A percentile compares a stretch with the other conserved stretches of the same genome.
Conservation (phyloP, 2,329 filamentous ascomycete genomes). For the Colletotrichum sp. region DNA sequence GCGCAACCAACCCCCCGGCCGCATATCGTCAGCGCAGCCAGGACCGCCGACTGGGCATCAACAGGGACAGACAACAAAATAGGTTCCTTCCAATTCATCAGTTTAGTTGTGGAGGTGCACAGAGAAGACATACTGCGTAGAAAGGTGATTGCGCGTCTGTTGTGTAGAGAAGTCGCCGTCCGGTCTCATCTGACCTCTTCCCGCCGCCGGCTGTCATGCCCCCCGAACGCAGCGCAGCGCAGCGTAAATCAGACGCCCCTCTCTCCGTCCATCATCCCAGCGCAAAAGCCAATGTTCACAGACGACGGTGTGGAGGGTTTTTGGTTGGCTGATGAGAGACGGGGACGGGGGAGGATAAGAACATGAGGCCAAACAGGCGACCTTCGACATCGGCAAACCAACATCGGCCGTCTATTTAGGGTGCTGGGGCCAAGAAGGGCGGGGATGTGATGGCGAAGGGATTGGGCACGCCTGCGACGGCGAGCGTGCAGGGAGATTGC, state of each 20-base stretch:
- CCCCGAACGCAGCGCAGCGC: background rate
- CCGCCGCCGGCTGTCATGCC: constrained; percentile 1
- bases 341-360: background rate
- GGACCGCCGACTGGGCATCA: background rate
- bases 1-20: background rate
- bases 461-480: background rate
- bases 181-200: constrained; percentile 14
- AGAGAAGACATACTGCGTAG: background rate
- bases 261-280: background rate
- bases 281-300: background rate
- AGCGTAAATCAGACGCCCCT: background rate
- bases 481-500: background rate
- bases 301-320: background rate
- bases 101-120: background rate
- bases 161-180: constrained; percentile 4
- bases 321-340: background rate
- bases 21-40: background rate
- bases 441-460: background rate
- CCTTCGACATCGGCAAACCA: background rate
- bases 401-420: constrained; percentile 4
- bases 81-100: background rate
- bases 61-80: no score
- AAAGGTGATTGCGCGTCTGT: constrained; percentile 7
- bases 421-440: background rate
- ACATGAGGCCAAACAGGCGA: background rate